Base-by-base conservation (phyloP, 352 stramenopile genomes). In the Phytopythium ostracodes region DNA sequence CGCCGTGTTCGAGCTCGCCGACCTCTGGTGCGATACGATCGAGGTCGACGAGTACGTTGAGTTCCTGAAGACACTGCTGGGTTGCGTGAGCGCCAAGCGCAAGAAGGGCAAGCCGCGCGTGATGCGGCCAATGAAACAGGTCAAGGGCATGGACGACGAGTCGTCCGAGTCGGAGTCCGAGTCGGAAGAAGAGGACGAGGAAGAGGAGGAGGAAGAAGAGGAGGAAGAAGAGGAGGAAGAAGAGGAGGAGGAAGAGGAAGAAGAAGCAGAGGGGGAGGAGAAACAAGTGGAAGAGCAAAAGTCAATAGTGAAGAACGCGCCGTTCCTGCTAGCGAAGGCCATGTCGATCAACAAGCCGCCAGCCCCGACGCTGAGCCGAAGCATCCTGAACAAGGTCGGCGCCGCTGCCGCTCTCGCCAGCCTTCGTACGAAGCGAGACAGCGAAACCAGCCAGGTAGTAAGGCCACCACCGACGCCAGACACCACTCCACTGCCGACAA, bases 1-100 rank as follows among this genome's bases (percentile, higher is more conserved):
- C 47, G 86, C 75, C 46, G 75, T 88, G 4, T 92, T 92, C 36
- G 83, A 92, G 53, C 62, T 92, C 11, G 79, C 74, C 0, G 81
- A 92, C 67, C 65, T 91, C 22, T 92, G 81, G 81, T 91, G 79
- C 60, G 81, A 91, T 54, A 85, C 73, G 9, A 91, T 85, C 49
- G 70, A 92, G 29, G 79, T 65, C 11, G 69, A 79, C 5, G 83
- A 92, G 52, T 91, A 92, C 46, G 63, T 87, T 29, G 42, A 46
- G 4, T 92, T 92, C 57, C 68, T 92, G 20, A 59, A 70, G 33
- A 64, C 54, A 2, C 44, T 91, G 14, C 60, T 72, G 5, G 52
- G 67, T 10, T 56, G 76, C 14, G 76, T 91, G 31, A 89, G 67
- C 35, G 57, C 66, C 11, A 55, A 73, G 42, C 63, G 63, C 33